Evolutionary conservation across 129 eudicot species (phyloP), one percentile per base, ranked within the genome.

Genomic region (Pulicaria dysenterica): DNA sequence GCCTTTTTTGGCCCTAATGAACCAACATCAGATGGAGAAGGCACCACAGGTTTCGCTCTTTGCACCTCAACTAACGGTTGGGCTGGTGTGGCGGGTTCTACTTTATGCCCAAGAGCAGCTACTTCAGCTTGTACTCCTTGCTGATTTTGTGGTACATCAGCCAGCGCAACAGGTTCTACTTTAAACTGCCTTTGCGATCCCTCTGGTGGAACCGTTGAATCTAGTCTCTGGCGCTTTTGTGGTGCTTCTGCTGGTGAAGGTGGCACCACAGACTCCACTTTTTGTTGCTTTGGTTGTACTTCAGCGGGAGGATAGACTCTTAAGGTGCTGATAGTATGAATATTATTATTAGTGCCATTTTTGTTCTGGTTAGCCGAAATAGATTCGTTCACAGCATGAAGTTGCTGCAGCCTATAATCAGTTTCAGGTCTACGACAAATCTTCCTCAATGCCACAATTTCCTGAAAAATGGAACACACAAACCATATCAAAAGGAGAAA

Each of bases 401-500:
- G 93, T 79, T 87, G 91, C 76, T 88, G 99, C 83, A 94, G 64
- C 72, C 99, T 86, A 57, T 88, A 84, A 84, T 94, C 97, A 58
- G 97, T 94, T 81, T 94, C 99, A 16, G 97, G 99, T 46, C 98
- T 73, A 24, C 99, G 89, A 43, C 98, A 94, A 43, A 94, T 82
- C 85, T 94, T 94, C 75, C 96, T 84, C 31, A 90, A 80, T 0
- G 96, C 97, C 71, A 94, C 99, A 64, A 94, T 90, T 84, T 94
- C 98, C 98, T 94, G 69, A 73, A 40, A 76, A 64, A 16, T 12
- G 0, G 48, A 40, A 56, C 13, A 37, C 13, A 43, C 61, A 71
- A 57, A 36, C 7, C 8, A 9, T 44, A 17, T 15, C 5, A 16
- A 64, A 64, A 4, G 15, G 42, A 41, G n/a, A 6, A 3, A 1